Base-by-base conservation (phyloP, 2,329 filamentous ascomycete genomes). In the Magnaporthiopsis incrustans region DNA sequence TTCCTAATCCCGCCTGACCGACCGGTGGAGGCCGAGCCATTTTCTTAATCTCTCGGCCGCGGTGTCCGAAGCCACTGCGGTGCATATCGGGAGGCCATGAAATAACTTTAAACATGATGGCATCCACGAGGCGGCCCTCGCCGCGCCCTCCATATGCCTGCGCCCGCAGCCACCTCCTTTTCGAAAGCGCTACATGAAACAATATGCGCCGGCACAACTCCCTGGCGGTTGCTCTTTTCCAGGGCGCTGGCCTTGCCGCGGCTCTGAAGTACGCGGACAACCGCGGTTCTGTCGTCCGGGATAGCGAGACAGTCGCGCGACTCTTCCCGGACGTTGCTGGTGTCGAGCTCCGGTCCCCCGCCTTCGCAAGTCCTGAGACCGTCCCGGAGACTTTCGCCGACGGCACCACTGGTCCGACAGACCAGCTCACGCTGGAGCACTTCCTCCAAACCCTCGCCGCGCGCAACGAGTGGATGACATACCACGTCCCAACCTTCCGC, bases 391-490 rank as follows among this genome's bases (percentile, higher is more conserved):
- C 59, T 14, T 60, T 60, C 22, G 6, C 33, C 59, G 38, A 44
- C 25, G 59, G 59, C 11, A 44, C 33, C 25, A 18, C n/a, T n/a
- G 59, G 59, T n/a, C 59, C 59, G 6, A 60, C 59, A n/a, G 33
- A 33, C 18, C 59, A 60, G 59, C 38, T 27, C 4, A 32, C 32
- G 59, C 59, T 60, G n/a, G 38, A 26, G 33, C 26, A 53, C 26
- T 62, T 35, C 61, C 50, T 62, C 26, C 44, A 62, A 44, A 22
- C 61, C 27, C 53, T 62, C 11, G 61, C 61, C 18, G 61, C 50
- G 18, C 50, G 53, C 38, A 44, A 62, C 22, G 61, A 62, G 18
- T 62, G 61, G 61, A 62, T 62, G 61, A 57, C 50, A 27, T 62
- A 62, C 30, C 27, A 57, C 50, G 32, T 11, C 50, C 6, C 44